Evolutionary conservation across 495 filamentous ascomycete genomes (phyloP).

Genomic region (Aspergillus funiculosus): DNA sequence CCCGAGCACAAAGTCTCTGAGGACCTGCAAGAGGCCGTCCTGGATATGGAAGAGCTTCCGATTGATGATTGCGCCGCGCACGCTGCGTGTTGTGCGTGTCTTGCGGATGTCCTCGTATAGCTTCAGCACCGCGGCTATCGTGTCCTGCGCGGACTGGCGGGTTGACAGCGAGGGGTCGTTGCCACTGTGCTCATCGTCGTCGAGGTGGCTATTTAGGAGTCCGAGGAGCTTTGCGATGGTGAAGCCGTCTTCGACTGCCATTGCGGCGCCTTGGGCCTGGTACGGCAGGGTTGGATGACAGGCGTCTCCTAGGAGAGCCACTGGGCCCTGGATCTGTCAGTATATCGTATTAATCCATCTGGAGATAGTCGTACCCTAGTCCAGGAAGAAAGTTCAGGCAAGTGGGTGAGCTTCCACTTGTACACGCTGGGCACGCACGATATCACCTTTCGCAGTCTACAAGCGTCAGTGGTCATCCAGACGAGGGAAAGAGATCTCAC

Average conservation of each 20-base stretch:
- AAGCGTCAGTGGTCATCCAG: background rate
- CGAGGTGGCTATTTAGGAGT: background rate
- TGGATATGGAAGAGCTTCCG: conserved; percentile 50
- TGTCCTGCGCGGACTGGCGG: background rate
- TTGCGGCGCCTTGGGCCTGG: conserved; percentile 42
- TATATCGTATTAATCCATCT: background rate
- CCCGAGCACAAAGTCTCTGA: conserved; percentile 29
- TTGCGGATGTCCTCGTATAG: conserved; percentile 54
- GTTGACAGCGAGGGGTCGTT: background rate
- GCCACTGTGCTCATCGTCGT: background rate
- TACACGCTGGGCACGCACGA: conserved; percentile 15
- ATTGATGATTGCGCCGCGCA: conserved; percentile 39
- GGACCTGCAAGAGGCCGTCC: conserved; percentile 43
- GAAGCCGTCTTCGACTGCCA: conserved; percentile 41
- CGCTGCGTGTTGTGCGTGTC: conserved; percentile 46
- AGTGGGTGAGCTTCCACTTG: conserved; percentile 57
- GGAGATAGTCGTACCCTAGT: conserved; percentile 27
- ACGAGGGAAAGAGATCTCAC: background rate
- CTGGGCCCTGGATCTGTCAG: conserved; percentile 24
- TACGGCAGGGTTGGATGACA: conserved; percentile 57
- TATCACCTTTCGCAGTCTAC: conserved; percentile 17
- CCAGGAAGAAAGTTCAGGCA: conserved; percentile 42
- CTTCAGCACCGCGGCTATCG: conserved; percentile 34
- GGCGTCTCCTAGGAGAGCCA: conserved; percentile 54
- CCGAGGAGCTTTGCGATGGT: conserved; percentile 37